These are phyloP conservation scores for Areca catechu DNA, from an alignment of 176 grass and related monocot species.

Conservation along the genomic window DNA sequence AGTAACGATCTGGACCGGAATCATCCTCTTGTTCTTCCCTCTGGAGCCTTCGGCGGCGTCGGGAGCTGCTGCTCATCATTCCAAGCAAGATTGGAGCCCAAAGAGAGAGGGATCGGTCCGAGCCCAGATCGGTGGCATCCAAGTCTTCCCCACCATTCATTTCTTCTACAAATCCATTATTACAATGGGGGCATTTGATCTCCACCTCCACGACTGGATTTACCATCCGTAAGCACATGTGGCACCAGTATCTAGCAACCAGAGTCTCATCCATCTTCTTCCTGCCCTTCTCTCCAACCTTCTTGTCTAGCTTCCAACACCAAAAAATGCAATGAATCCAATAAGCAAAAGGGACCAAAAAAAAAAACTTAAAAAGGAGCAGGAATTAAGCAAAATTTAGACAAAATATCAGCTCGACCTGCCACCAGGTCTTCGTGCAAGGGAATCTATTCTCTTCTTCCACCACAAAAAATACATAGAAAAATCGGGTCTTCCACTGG, in stretches of 20 bases:
- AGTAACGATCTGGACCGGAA: not conserved
- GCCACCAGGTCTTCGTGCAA: no score
- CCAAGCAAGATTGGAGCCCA: conserved; percentile 60
- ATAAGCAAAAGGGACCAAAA: not conserved
- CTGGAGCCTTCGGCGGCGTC: conserved; percentile 6
- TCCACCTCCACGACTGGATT: conserved; percentile 41
- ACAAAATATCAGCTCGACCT: no score
- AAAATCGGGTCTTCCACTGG: no score
- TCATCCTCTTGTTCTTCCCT: conserved; percentile 4
- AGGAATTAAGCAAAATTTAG: no score
- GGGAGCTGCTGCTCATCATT: conserved; percentile 42
- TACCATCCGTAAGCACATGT: conserved; percentile 61
- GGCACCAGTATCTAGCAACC: conserved; percentile 51
- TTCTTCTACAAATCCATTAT: conserved; percentile 74
- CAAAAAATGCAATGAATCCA: not conserved
- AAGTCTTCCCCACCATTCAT: conserved; percentile 27
- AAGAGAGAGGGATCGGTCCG: conserved; percentile 20
- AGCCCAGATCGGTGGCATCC: conserved; percentile 6
- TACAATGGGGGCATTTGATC: conserved; percentile 76
- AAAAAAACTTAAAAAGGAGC: not conserved
- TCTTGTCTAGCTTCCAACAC: not conserved
- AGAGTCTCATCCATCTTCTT: conserved; percentile 26
- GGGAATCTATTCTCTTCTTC: no score
- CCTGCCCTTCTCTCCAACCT: conserved; percentile 1
- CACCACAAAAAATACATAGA: no score